phyloP scores from a whole-genome alignment of 768 basidiomycete genomes.

The Pleurotus cornucopiae region DNA sequence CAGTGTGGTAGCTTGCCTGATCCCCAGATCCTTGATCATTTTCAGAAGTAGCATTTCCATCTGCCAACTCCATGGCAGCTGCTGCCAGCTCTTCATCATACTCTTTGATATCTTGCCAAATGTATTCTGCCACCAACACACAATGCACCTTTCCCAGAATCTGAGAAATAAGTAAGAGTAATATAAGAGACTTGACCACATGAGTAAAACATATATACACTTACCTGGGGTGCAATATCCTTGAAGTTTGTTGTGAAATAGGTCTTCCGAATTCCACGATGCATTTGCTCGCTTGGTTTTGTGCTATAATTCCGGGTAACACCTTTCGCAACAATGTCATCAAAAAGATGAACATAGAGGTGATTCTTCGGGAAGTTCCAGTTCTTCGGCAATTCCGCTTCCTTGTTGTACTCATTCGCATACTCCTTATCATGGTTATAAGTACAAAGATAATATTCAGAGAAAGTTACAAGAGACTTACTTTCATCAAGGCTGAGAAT shows the following conservation, averaged over 20 bases:
- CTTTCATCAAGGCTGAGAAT: slow-evolving; percentile 18
- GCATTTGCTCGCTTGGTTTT: slow-evolving; percentile 24
- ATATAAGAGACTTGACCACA: too few relatives aligned
- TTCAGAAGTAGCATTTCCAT: neutral
- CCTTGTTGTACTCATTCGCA: neutral
- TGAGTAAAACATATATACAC: neutral
- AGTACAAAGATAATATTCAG: neutral
- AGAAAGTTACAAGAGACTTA: too few relatives aligned
- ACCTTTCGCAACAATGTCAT: slow-evolving; percentile 28
- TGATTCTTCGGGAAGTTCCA: slow-evolving; percentile 34
- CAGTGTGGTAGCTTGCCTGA: neutral
- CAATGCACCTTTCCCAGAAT: neutral
- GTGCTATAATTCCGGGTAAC: slow-evolving; percentile 26
- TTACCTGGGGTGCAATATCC: slow-evolving; percentile 26
- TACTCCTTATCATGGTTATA: neutral
- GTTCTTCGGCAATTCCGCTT: slow-evolving; percentile 11
- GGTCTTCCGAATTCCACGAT: slow-evolving; percentile 21
- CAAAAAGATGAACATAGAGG: slow-evolving; percentile 25
- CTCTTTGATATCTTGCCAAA: neutral
- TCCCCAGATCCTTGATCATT: too few relatives aligned
- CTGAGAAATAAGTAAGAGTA: too few relatives aligned
- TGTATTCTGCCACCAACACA: neutral
- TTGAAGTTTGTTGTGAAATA: slow-evolving; percentile 30
- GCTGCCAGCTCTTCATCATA: neutral
- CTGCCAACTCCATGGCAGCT: neutral